Evolutionary conservation across 1,284 basidiomycete species (phyloP), one percentile per base, ranked within the genome.

Genomic region (Meripilus lineatus): DNA sequence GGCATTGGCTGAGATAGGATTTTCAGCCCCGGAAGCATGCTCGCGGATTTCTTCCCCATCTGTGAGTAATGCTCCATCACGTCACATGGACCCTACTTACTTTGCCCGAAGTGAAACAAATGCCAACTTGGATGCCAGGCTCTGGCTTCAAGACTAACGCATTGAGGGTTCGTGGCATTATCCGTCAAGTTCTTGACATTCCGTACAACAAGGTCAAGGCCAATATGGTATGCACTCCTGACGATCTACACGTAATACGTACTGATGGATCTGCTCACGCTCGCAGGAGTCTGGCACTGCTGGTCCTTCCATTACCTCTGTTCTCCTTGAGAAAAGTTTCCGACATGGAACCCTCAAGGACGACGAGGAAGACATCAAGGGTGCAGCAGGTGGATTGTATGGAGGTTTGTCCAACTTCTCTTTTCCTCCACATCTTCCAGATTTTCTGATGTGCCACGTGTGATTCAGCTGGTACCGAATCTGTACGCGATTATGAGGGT

Each of bases 81-180:
- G 33, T 32, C 38, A 32, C 23, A 28, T 32, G 22, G 28, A 32
- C 15, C 18, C 11, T 2, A 22, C 28, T 13, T n/a, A 22, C 11
- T 14, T n/a, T n/a, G 14, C 18, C 17, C 22, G 15, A 32, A 59
- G 57, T 59, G 14, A 52, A 52, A 38, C 43, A 56, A 28, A 35
- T 56, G 4, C 57, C 57, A 2, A 40, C 41, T 32, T 59, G 57
- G 57, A 48, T 58, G 35, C 57, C 57, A 8, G 56, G 57, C 17
- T 54, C 54, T 17, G 54, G 52, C 51, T 58, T 56, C 49, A 50
- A 10, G 14, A 7, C 5, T 5, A 44, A 44, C 15, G 52, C 52
- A 5, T 21, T 42, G 4, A 33, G 39, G 5, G 51, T 47, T 5
- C 30, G 43, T 13, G n/a, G 33, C n/a, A 36, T 49, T 24, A 40